phyloP scores from a whole-genome alignment of 2,329 filamentous ascomycete species.

The Pseudogymnoascus destructans region DNA sequence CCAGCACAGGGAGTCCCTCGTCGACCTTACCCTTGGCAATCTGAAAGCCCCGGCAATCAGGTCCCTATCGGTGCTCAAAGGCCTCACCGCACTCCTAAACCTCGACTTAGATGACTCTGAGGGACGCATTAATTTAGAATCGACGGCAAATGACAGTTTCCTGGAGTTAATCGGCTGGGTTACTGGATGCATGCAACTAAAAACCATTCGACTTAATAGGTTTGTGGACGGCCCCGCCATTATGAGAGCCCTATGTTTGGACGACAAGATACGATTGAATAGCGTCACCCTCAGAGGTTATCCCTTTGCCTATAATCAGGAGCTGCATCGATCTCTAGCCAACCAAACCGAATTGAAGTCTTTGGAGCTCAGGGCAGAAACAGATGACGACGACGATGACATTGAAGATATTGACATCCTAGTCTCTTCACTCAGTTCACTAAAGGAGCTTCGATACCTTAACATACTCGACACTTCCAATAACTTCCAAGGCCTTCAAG shows the following conservation, averaged over 20 bases:
- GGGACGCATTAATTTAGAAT: slow-evolving; percentile 34
- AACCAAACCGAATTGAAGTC: slow-evolving; percentile 35
- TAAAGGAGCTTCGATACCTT: slow-evolving; percentile 39
- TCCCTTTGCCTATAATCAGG: slow-evolving; percentile 33
- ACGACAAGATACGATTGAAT: slow-evolving; percentile 34
- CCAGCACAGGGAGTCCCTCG: slow-evolving; percentile 41
- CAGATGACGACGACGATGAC: slow-evolving; percentile 26
- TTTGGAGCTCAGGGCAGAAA: slow-evolving; percentile 34
- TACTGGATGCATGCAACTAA: slow-evolving; percentile 37
- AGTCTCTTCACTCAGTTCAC: slow-evolving; percentile 36
- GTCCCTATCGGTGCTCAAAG: slow-evolving; percentile 35
- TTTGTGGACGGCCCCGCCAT: slow-evolving; percentile 41
- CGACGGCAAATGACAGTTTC: slow-evolving; percentile 39
- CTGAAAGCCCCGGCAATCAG: slow-evolving; percentile 36
- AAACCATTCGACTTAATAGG: slow-evolving; percentile 36
- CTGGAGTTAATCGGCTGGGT: slow-evolving; percentile 41
- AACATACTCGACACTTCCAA: slow-evolving; percentile 39
- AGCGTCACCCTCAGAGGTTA: slow-evolving; percentile 38
- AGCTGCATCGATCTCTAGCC: slow-evolving; percentile 39
- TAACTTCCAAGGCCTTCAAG: slow-evolving; percentile 36
- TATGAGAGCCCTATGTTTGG: slow-evolving; percentile 35
- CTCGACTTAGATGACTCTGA: slow-evolving; percentile 36
- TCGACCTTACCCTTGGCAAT: slow-evolving; percentile 35
- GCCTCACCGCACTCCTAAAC: slow-evolving; percentile 35
- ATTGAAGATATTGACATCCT: slow-evolving; percentile 36